These are phyloP conservation scores for Trypanosoma boissoni DNA, from an alignment of 208 protist species.

Conservation along the genomic window DNA sequence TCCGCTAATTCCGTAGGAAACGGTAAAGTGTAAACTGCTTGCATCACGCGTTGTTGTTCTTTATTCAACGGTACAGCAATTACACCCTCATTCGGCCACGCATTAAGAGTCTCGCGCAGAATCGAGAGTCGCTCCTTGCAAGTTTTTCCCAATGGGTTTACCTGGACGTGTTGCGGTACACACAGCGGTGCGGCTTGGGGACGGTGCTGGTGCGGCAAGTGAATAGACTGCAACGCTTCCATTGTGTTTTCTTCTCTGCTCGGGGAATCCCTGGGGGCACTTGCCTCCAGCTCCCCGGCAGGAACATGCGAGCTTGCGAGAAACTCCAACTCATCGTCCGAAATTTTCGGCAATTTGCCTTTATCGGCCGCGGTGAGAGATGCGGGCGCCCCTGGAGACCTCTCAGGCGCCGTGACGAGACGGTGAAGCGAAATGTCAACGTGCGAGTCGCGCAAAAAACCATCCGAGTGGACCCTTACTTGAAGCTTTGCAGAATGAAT, in stretches of 20 bases:
- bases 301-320: conserved; percentile 60
- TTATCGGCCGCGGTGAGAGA: conserved; percentile 20
- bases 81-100: conserved; percentile 53
- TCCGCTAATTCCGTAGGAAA: conserved; percentile 47
- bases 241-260: conserved; percentile 27
- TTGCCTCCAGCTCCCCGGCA: conserved; percentile 8
- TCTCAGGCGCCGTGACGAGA: conserved; percentile 6
- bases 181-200: conserved; percentile 1
- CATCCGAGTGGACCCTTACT: conserved; percentile 43
- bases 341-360: conserved; percentile 38
- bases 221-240: conserved; percentile 44
- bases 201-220: conserved; percentile 36
- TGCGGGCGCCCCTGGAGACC: background rate
- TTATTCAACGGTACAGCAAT: conserved; percentile 31
- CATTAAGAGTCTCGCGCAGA: conserved; percentile 44
- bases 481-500: conserved; percentile 32
- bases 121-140: conserved; percentile 46
- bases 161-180: conserved; percentile 45
- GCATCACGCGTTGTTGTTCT: conserved; percentile 40
- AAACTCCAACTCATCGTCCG: conserved; percentile 47
- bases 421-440: conserved; percentile 62
- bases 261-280: background rate
- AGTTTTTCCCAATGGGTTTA: conserved; percentile 47
- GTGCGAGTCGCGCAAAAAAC: conserved; percentile 64
- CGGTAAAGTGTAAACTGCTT: conserved; percentile 48